phyloP scores from a whole-genome alignment of 1,139 yeast species.

The Sugiyamaella castrensis region DNA sequence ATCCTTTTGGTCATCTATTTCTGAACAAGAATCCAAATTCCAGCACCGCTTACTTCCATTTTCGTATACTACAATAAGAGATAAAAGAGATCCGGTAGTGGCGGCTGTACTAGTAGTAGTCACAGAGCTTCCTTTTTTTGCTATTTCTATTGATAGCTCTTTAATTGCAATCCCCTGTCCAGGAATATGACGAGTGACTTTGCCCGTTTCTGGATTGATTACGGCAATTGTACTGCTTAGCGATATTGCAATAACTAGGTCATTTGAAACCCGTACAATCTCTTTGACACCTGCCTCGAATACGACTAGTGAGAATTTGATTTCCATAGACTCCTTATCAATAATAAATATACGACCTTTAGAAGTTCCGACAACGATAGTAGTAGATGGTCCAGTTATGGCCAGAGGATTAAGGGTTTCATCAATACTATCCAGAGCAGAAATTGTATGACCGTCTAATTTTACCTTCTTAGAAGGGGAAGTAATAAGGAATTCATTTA shows the following conservation, averaged over 20 bases:
- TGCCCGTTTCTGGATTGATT: slow-evolving; percentile 19
- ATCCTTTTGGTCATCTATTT: slow-evolving; percentile 7
- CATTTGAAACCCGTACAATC: slow-evolving; percentile 15
- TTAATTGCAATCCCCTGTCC: slow-evolving; percentile 24
- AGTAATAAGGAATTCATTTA: slow-evolving; percentile 18
- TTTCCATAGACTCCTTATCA: slow-evolving; percentile 14
- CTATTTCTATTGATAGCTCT: slow-evolving; percentile 3
- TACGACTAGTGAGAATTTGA: slow-evolving; percentile 12
- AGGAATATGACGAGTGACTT: slow-evolving; percentile 20
- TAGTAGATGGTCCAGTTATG: no score
- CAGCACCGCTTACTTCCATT: slow-evolving; percentile 21
- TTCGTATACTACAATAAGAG: slow-evolving; percentile 17
- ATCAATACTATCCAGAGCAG: not conserved
- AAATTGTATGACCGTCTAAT: not conserved
- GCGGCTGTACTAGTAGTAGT: no score
- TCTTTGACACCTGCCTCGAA: slow-evolving; percentile 24
- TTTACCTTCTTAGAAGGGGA: slow-evolving; percentile 6
- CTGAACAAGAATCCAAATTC: slow-evolving; percentile 22
- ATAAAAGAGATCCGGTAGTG: not conserved
- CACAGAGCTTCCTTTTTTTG: not conserved
- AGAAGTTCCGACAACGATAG: slow-evolving; percentile 21
- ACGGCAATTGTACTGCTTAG: slow-evolving; percentile 23
- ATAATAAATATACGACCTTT: slow-evolving; percentile 19
- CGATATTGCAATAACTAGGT: slow-evolving; percentile 21
- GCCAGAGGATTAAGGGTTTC: not conserved